Evolutionary conservation across 768 basidiomycete genomes (phyloP).

Genomic region (Lactifluus volemus): DNA sequence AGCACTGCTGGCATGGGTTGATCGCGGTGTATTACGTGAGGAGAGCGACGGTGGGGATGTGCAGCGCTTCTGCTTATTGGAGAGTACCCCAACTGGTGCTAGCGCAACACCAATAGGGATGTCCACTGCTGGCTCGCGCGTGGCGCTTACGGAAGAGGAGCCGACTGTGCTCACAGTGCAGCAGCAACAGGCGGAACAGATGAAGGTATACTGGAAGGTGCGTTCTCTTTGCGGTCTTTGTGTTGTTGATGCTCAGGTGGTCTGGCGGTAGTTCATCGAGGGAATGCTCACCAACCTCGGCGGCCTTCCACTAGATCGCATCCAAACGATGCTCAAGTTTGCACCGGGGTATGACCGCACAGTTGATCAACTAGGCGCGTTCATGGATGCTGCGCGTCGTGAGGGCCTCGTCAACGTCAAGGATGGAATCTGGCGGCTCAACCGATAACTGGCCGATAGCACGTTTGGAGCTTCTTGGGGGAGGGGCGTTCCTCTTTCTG

Average conservation of each 20-base stretch:
- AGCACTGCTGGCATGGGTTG: constrained; percentile 77
- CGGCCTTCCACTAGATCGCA: constrained; percentile 64
- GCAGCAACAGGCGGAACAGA: constrained; percentile 77
- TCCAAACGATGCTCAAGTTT: constrained; percentile 81
- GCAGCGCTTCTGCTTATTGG: constrained; percentile 51
- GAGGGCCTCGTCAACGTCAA: constrained; percentile 66
- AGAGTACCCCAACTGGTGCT: constrained; percentile 41
- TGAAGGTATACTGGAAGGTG: constrained; percentile 86
- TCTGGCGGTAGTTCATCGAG: constrained; percentile 55
- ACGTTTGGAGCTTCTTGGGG: background rate
- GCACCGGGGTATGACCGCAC: constrained; percentile 77
- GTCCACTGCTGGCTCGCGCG: constrained; percentile 5
- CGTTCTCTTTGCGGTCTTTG: constrained; percentile 2
- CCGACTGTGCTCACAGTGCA: constrained; percentile 48
- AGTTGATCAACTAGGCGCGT: constrained; percentile 64
- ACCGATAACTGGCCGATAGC: constrained; percentile 16
- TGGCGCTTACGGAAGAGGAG: constrained; percentile 34
- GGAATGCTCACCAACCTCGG: constrained; percentile 89
- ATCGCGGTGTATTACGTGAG: constrained; percentile 72
- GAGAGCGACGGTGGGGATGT: constrained; percentile 35
- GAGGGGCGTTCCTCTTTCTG: background rate
- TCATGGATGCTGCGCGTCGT: constrained; percentile 73
- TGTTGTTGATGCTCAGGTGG: background rate
- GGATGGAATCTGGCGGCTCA: constrained; percentile 63
- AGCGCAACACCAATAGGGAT: background rate